phyloP scores from a whole-genome alignment of 163 green algal genomes.

The Prototheca stagnorum region DNA sequence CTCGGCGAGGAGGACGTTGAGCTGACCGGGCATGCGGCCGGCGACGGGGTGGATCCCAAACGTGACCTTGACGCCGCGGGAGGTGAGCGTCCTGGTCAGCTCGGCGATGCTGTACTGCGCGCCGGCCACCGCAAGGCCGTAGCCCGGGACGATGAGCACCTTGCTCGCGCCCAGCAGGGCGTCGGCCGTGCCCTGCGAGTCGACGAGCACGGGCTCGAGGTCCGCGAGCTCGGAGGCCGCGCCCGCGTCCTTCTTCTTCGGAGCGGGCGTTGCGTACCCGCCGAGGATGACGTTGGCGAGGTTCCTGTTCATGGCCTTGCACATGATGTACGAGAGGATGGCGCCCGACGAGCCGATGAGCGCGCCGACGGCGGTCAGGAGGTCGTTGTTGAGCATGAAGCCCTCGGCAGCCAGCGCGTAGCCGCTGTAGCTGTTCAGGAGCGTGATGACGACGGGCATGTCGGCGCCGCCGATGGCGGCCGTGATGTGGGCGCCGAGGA shows the following conservation, averaged over 20 bases:
- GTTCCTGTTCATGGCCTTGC: slow-evolving; percentile 81
- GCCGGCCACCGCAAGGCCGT: slow-evolving; percentile 75
- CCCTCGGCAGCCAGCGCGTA: slow-evolving; percentile 76
- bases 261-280: slow-evolving; percentile 34
- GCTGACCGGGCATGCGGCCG: slow-evolving; percentile 76
- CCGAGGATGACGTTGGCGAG: slow-evolving; percentile 83
- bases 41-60: slow-evolving; percentile 79
- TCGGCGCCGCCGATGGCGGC: slow-evolving; percentile 74
- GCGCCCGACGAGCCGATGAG: slow-evolving; percentile 76
- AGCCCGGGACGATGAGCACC: slow-evolving; percentile 80
- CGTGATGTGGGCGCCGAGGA: slow-evolving; percentile 70
- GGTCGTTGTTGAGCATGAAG: slow-evolving; percentile 84
- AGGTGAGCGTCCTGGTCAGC: slow-evolving; percentile 32
- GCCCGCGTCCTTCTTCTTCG: slow-evolving; percentile 2
- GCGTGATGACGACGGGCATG: slow-evolving; percentile 84
- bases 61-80: slow-evolving; percentile 42
- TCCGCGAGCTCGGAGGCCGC: slow-evolving; percentile 5
- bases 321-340: slow-evolving; percentile 93
- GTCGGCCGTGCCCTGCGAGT: slow-evolving; percentile 22
- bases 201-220: slow-evolving; percentile 1
- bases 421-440: slow-evolving; percentile 75
- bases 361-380: slow-evolving; percentile 68
- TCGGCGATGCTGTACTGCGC: slow-evolving; percentile 68
- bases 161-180: slow-evolving; percentile 35
- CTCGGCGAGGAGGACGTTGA: slow-evolving; percentile 93